Percentiles rank a stretch among this genome's conserved stretches.
Evolutionary conservation across 208 protist genomes (phyloP).

Genomic region (Giardia muris): DNA sequence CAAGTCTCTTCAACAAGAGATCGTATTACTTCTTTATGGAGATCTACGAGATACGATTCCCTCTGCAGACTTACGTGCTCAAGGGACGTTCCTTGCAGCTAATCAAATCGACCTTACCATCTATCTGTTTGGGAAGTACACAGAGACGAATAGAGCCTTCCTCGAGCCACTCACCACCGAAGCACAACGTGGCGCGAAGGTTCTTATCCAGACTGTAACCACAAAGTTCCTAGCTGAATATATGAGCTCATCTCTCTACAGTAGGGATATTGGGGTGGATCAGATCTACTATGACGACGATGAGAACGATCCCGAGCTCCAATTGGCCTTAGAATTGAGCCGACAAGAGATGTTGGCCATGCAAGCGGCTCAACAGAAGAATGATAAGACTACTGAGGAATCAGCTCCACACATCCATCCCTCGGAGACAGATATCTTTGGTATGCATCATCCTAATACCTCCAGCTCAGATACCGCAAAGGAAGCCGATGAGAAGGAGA

Average conservation of each 20-base stretch:
- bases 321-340: not conserved
- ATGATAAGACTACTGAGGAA: not conserved
- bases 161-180: not conserved
- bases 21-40: not conserved
- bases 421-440: not conserved
- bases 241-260: not conserved
- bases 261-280: not conserved
- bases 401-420: not conserved
- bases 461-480: no score
- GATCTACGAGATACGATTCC: not conserved
- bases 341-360: not conserved
- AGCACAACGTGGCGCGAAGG: not conserved
- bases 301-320: not conserved
- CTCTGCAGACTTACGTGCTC: not conserved
- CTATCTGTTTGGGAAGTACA: not conserved
- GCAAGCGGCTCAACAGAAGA: no score
- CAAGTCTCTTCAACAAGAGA: not conserved
- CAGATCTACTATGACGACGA: not conserved
- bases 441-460: not conserved
- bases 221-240: not conserved
- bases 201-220: not conserved
- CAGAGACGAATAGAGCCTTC: not conserved
- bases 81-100: not conserved
- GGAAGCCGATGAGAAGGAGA: no score
- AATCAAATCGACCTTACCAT: not conserved